A percentile compares a stretch with the other conserved stretches of the same genome.
These are phyloP conservation scores for Apiotrichum porosum DNA, from an alignment of 1,284 basidiomycete species.

Conservation along the genomic window DNA sequence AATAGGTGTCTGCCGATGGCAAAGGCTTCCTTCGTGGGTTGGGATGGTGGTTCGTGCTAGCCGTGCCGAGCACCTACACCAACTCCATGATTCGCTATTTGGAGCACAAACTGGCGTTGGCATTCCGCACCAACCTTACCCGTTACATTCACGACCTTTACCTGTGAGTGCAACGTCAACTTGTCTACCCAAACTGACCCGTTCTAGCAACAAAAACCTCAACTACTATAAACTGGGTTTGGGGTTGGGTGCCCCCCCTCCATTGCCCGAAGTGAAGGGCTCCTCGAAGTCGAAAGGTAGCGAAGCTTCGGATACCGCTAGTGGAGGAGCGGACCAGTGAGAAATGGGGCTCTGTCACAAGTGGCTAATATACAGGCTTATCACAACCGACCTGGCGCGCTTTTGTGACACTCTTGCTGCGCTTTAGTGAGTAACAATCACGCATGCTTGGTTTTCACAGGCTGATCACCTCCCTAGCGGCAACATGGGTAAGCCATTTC, in stretches of 20 bases:
- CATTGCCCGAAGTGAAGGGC: too few relatives aligned
- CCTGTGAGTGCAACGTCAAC: constrained; percentile 53
- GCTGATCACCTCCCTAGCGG: constrained; percentile 55
- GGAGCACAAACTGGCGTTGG: constrained; percentile 81
- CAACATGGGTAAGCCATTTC: constrained; percentile 79
- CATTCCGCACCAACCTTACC: constrained; percentile 79
- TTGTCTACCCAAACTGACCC: background rate
- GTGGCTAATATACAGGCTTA: constrained; percentile 54
- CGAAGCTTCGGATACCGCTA: constrained; percentile 51
- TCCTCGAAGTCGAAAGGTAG: too few relatives aligned
- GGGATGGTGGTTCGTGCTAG: constrained; percentile 82
- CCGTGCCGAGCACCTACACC: constrained; percentile 89
- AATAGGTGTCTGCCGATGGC: constrained; percentile 70
- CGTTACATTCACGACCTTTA: constrained; percentile 92
- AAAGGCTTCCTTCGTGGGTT: constrained; percentile 78
- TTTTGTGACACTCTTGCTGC: constrained; percentile 85
- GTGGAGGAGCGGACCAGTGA: constrained; percentile 70
- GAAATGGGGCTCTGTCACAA: constrained; percentile 13
- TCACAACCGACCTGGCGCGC: constrained; percentile 86
- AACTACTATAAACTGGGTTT: constrained; percentile 55
- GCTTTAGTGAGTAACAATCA: constrained; percentile 73
- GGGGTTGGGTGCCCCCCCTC: constrained; percentile 39
- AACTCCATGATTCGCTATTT: constrained; percentile 93
- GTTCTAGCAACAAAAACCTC: constrained; percentile 46
- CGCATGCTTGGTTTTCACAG: too few relatives aligned